A percentile compares a stretch with the other conserved stretches of the same genome.
phyloP scores from a whole-genome alignment of 352 stramenopile species.

The Pythium aristosporum region DNA sequence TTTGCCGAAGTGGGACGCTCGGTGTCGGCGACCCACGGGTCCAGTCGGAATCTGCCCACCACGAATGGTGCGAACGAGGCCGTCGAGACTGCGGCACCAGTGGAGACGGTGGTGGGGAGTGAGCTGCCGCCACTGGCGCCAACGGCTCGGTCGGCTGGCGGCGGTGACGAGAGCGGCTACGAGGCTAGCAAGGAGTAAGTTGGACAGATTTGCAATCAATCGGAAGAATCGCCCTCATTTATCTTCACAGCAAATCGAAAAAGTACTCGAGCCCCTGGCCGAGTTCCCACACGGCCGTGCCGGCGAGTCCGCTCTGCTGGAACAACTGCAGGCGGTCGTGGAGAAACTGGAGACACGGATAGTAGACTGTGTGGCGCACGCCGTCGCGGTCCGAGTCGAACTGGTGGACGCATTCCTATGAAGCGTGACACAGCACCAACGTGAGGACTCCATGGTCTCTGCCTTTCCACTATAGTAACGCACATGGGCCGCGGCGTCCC shows the following conservation, averaged over 20 bases:
- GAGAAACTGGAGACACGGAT: conserved; percentile 81
- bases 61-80: not conserved
- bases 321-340: conserved; percentile 64
- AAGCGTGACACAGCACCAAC: not conserved
- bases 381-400: conserved; percentile 36
- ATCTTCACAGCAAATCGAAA: conserved; percentile 57
- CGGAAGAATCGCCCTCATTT: not conserved
- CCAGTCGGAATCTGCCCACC: too few relatives aligned
- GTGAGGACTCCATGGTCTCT: too few relatives aligned
- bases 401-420: conserved; percentile 64
- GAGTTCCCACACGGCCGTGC: conserved; percentile 75
- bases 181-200: conserved; percentile 12
- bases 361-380: conserved; percentile 58
- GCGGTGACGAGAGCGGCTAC: conserved; percentile 17
- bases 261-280: conserved; percentile 82
- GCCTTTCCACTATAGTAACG: not conserved
- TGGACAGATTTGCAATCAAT: not conserved
- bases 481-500: conserved; percentile 30
- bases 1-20: conserved; percentile 35
- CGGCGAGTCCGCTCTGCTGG: conserved; percentile 39
- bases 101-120: not conserved
- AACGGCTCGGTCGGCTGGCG: too few relatives aligned
- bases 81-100: not conserved
- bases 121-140: too few relatives aligned
- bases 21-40: too few relatives aligned